Evolutionary conservation across 495 filamentous ascomycete species (phyloP), one percentile per base, ranked within the genome.

Genomic region (Hypoxylon subgilvum): DNA sequence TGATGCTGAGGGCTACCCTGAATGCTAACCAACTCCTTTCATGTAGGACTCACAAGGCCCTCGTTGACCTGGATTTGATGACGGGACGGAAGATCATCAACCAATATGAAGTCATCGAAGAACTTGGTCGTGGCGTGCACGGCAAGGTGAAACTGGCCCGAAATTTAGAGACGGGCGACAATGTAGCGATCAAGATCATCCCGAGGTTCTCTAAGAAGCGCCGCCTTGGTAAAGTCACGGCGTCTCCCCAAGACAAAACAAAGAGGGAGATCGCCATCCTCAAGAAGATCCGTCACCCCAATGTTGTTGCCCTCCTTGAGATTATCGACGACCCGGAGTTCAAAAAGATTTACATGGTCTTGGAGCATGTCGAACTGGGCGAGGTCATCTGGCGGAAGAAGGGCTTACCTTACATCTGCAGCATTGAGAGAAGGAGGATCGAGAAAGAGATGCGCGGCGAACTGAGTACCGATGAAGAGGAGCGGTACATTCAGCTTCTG

Each of bases 121-220:
- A 97, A 75, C 87, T 99, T 45, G 94, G 94, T 27, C 88, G 93
- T 34, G 94, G 94, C 31, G 88, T 94, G 52, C 94, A 99, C 71
- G 94, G 94, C 52, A 98, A 97, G 73, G 94, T 98, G 48, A 98
- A 98, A 75, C 79, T 96, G 31, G 95, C 91, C 23, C 82, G 88
- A 34, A 90, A 96, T 65, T 72, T 88, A 6, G 78, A 84, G 25
- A 92, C 86, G 0, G 83, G 83, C 48, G 89, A 95, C 49, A 84
- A 87, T 62, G 92, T 97, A 3, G 94, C 94, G 13, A 96, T 99
- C 79, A 99, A 97, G 74, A 97, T 99, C 63, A 94, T 99, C 19
- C 90, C 96, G 38, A 82, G 94, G n/a, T 93, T 90, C 65, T 92
- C 95, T 46, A 96, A 92, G 71, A 90, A 88, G 55, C 86, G 92